A percentile compares a stretch with the other conserved stretches of the same genome.
These are phyloP conservation scores for Syzygium grande DNA, from an alignment of 345 rosid genomes.

Conservation along the genomic window DNA sequence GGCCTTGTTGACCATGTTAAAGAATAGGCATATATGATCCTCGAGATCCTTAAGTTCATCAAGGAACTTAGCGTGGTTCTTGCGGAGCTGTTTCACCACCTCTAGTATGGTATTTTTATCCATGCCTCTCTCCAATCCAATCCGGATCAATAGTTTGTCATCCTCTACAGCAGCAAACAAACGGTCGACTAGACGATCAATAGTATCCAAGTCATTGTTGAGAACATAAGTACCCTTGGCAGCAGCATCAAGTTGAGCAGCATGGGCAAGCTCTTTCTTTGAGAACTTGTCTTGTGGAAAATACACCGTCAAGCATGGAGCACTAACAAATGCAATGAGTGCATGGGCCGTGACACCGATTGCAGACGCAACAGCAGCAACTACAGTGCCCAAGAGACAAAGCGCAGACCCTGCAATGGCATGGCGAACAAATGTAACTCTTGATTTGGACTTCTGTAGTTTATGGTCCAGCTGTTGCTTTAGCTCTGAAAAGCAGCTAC, in stretches of 20 bases:
- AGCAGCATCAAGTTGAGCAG: slow-evolving; percentile 64
- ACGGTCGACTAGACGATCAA: slow-evolving; percentile 41
- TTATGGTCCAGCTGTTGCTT: slow-evolving; percentile 36
- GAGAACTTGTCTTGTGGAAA: slow-evolving; percentile 27
- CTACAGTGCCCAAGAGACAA: slow-evolving; percentile 45
- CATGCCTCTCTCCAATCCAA: slow-evolving; percentile 38
- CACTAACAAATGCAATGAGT: slow-evolving; percentile 35
- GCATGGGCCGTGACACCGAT: slow-evolving; percentile 44
- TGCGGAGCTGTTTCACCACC: slow-evolving; percentile 47
- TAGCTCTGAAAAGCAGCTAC: slow-evolving; percentile 46
- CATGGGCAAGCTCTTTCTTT: slow-evolving; percentile 44
- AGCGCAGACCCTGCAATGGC: slow-evolving; percentile 39
- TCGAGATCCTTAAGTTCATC: slow-evolving; percentile 50
- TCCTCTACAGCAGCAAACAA: slow-evolving; percentile 33
- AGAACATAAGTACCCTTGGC: slow-evolving; percentile 42
- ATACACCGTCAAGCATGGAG: slow-evolving; percentile 32
- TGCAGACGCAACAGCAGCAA: slow-evolving; percentile 27
- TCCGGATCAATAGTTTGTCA: slow-evolving; percentile 32
- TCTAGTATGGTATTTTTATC: slow-evolving; percentile 32
- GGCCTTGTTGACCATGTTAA: slow-evolving; percentile 46
- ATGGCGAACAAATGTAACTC: slow-evolving; percentile 30
- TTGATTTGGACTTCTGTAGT: slow-evolving; percentile 40
- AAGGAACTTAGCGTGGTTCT: slow-evolving; percentile 27
- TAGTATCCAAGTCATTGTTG: slow-evolving; percentile 34
- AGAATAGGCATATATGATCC: slow-evolving; percentile 59